Evolutionary conservation across 305 asterid genomes (phyloP), one percentile per base, ranked within the genome.

Genomic region (Fraxinus albicans): DNA sequence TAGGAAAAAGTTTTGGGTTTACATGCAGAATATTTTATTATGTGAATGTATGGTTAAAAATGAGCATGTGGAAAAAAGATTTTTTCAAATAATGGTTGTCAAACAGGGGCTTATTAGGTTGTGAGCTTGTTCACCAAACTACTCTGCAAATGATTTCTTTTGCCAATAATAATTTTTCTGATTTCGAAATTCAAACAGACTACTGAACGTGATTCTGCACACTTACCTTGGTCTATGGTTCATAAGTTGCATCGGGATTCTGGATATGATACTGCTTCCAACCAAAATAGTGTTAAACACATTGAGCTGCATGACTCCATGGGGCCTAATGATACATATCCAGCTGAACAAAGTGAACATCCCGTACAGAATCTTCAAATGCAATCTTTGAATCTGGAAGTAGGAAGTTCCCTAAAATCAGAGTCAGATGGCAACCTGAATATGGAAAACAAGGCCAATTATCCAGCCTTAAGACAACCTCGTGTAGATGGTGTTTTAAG

Each of bases 381-480:
- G 60, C 92, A 84, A 50, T 82, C 84, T 83, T 80, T 84, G 77
- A 78, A 82, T 83, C 89, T 86, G 60, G 88, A 72, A 72, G 88
- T 65, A 55, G 94, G 89, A 79, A 83, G 84, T 82, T 83, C 90
- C 82, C 79, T 69, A 27, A 88, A 85, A 83, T 84, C 94, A 76
- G 91, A 72, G 74, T 80, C 88, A 63, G 88, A 86, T 38, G 88
- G 88, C 83, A 89, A 85, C 83, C 88, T 82, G 72, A 84, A 78
- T 79, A 76, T 85, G 77, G 94, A 89, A 47, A 91, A 86, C 65
- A 92, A 91, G 86, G 63, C 88, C 25, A 92, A 80, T 86, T 70
- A 90, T 88, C 86, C 92, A 82, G 29, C 91, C 73, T 65, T 90
- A 79, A 93, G 84, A 83, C 94, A 90, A 84, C 93, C 98, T 86